Evolutionary conservation across 805 yeast species (phyloP), one percentile per base, ranked within the genome.

Genomic region (Spathaspora passalidarum): DNA sequence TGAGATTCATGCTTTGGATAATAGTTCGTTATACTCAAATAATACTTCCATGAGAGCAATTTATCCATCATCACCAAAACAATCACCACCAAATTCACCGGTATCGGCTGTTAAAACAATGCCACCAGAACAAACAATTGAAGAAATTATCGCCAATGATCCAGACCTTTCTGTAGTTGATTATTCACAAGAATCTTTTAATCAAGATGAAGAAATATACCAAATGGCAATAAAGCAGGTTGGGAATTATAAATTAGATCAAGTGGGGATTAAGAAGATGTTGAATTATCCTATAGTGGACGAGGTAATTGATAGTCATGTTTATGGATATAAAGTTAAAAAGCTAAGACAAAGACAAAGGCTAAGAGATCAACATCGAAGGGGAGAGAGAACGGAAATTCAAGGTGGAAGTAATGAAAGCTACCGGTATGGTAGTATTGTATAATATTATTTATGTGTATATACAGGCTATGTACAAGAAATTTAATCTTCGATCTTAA

Each of bases 261-360:
- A 66, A 47, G 43, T 40, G 2, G 69, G 63, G 25, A 63, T 69
- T 32, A 68, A 68, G 45, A 51, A 56, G 44, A 41, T 70, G 42
- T 52, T 72, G 23, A 69, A 72, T 47, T 72, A 71, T 47, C 77
- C 76, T 2, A 68, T 71, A 8, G 75, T 70, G n/a, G 76, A 71
- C 41, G 75, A 72, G 40, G 54, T 62, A 34, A 56, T 72, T 11
- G 62, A 56, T 19, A 68, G 75, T 6, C 77, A 72, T 53, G 60
- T 55, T 36, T 71, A 61, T 54, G 76, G 76, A 11, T 70, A 62
- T 52, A 70, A 68, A 47, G 76, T 72, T 13, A 61, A 64, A 40
- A 68, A 65, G 51, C 54, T 72, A 41, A 50, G 76, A 35, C 55
- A 45, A 42, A 37, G 37, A 23, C 40, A 50, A 23, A 32, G 42